These are phyloP conservation scores for Chlamydomonas sp. DNA, from an alignment of 139 green algal species.

Conservation along the genomic window DNA sequence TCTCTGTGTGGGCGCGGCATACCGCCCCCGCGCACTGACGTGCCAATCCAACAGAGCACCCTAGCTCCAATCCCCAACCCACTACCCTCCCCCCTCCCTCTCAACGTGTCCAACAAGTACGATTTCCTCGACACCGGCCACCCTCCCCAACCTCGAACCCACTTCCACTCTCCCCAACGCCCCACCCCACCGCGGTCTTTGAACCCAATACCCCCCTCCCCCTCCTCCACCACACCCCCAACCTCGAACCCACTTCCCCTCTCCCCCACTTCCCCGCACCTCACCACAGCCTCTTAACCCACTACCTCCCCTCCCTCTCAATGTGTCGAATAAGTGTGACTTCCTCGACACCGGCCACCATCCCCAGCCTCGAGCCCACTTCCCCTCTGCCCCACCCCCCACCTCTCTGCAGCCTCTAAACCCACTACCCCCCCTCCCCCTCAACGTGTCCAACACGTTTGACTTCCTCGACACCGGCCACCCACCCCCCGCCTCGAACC, in stretches of 20 bases:
- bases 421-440: background rate
- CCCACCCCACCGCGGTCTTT: too few species aligned
- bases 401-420: background rate
- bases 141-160: background rate
- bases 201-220: background rate
- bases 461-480: constrained; percentile 32
- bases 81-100: background rate
- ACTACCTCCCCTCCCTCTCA: background rate
- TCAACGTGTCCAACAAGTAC: constrained; percentile 49
- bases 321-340: constrained; percentile 38
- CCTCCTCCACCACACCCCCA: background rate
- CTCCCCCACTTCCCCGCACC: background rate
- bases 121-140: constrained; percentile 36
- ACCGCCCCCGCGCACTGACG: too few species aligned
- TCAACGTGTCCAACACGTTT: constrained; percentile 36
- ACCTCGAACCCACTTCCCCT: background rate
- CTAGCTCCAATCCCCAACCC: constrained; percentile 1
- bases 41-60: background rate
- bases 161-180: too few species aligned
- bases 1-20: too few species aligned
- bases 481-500: background rate
- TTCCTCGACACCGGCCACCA: constrained; percentile 28
- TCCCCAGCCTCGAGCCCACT: background rate
- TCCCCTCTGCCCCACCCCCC: background rate
- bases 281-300: background rate